phyloP scores from a whole-genome alignment of 192 early-diverging fungal species.

The Glomus cerebriforme region DNA sequence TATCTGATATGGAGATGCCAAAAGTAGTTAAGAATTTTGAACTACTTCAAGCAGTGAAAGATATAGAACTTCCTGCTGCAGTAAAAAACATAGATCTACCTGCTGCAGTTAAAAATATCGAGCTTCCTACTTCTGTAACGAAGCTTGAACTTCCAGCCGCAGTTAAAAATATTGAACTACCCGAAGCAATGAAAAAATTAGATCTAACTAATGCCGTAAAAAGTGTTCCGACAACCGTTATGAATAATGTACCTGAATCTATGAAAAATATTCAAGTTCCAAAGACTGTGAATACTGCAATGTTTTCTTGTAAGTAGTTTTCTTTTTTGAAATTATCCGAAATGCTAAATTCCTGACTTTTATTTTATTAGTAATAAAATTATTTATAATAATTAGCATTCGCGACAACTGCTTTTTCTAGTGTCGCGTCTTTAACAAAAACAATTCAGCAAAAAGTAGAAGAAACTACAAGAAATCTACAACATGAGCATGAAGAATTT shows the following conservation, averaged over 20 bases:
- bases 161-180: slow-evolving; percentile 27
- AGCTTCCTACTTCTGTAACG: slow-evolving; percentile 9
- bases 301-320: background rate
- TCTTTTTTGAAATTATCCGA: background rate
- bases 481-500: slow-evolving; percentile 52
- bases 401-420: slow-evolving; percentile 26
- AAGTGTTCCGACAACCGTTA: slow-evolving; percentile 6
- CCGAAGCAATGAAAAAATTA: slow-evolving; percentile 26
- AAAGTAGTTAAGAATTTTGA: slow-evolving; percentile 31
- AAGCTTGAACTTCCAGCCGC: slow-evolving; percentile 12
- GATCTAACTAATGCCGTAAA: slow-evolving; percentile 20
- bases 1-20: slow-evolving; percentile 17
- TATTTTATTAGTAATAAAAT: background rate
- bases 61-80: slow-evolving; percentile 5
- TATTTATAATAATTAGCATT: slow-evolving; percentile 17
- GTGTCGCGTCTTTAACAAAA: slow-evolving; percentile 20
- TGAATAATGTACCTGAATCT: slow-evolving; percentile 10
- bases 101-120: slow-evolving; percentile 6
- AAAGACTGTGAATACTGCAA: background rate
- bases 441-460: slow-evolving; percentile 32
- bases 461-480: slow-evolving; percentile 41
- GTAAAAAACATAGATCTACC: slow-evolving; percentile 28
- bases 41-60: slow-evolving; percentile 19
- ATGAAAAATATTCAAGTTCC: slow-evolving; percentile 18
- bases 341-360: background rate